These are phyloP conservation scores for Calophaca sinica DNA, from an alignment of 306 rosid genomes.

Conservation along the genomic window DNA sequence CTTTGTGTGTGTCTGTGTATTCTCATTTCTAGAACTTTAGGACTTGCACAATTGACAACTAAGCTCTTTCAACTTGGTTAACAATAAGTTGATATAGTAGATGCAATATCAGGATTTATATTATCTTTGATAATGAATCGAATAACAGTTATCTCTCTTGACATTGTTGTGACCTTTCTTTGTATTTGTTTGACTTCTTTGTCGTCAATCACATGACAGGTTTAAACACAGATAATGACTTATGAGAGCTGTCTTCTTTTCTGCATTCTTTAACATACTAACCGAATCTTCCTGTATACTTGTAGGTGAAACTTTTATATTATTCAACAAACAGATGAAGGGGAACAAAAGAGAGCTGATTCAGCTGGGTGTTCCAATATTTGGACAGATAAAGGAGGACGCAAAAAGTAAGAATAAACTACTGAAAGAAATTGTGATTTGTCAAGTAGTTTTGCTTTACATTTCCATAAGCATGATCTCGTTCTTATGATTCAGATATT, in stretches of 20 bases:
- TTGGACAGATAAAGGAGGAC: slow-evolving; percentile 83
- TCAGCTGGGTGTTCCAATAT: slow-evolving; percentile 93
- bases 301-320: slow-evolving; percentile 85
- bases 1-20: slow-evolving; percentile 17
- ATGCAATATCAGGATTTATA: not conserved
- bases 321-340: slow-evolving; percentile 91
- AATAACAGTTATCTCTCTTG: slow-evolving; percentile 20
- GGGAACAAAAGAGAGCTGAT: slow-evolving; percentile 94
- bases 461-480: slow-evolving; percentile 21
- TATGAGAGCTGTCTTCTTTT: slow-evolving; percentile 21
- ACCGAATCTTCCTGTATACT: slow-evolving; percentile 34
- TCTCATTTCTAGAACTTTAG: slow-evolving; percentile 12
- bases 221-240: slow-evolving; percentile 12
- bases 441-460: slow-evolving; percentile 26
- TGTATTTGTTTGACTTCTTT: slow-evolving; percentile 32
- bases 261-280: slow-evolving; percentile 23
- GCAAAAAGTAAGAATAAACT: slow-evolving; percentile 55
- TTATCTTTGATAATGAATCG: not conserved
- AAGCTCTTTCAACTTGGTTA: not conserved
- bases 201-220: slow-evolving; percentile 31
- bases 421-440: slow-evolving; percentile 37
- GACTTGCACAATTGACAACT: not conserved
- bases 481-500: slow-evolving; percentile 2
- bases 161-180: slow-evolving; percentile 2
- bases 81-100: slow-evolving; percentile 6